Base-by-base conservation (phyloP, 2,329 filamentous ascomycete genomes). In the Sclerotinia nivalis region DNA sequence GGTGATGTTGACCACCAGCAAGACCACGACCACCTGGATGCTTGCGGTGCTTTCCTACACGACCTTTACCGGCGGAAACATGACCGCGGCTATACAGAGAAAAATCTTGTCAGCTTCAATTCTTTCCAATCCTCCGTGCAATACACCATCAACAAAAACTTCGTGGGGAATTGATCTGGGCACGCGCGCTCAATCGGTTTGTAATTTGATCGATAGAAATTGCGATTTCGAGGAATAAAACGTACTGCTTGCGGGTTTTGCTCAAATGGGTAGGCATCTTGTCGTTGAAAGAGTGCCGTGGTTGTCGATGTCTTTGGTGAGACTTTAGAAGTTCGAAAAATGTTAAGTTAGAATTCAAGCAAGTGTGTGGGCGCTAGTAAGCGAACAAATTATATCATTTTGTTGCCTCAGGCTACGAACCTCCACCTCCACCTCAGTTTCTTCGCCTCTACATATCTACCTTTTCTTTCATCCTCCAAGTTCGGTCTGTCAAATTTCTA, bases 1-100 rank as follows among this genome's bases (percentile, higher is more conserved):
- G 93, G 87, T 99, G 96, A 88, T 99, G 96, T 87, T 97, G 93
- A 89, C 94, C 95, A 96, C 96, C 95, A 83, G 96, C 96, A 86
- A 91, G 87, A 90, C 88, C 88, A 92, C 92, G 87, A 88, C 88
- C 88, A 89, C 88, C 88, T 78, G 88, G 89, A 79, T 91, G 88
- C 91, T 99, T 98, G 83, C 96, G 88, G 91, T 97, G 94, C 92
- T 98, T 98, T 84, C 96, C 96, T 83, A 98, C 85, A 89, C 95
- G 95, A 88, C 96, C 95, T 85, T 98, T 90, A 88, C 96, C 96
- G 88, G 93, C 93, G 82, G 92, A 96, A 83, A 99, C 96, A 87
- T 99, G 93, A 85, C 95, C 95, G 88, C 95, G 93, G 88, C 91
- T 93, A 82, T 76, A 76, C 62, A 45, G n/a, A 66, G 25, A 47